A percentile compares a stretch with the other conserved stretches of the same genome.
These are phyloP conservation scores for Coemansia sp. DNA, from an alignment of 192 early-diverging fungal species.

Conservation along the genomic window DNA sequence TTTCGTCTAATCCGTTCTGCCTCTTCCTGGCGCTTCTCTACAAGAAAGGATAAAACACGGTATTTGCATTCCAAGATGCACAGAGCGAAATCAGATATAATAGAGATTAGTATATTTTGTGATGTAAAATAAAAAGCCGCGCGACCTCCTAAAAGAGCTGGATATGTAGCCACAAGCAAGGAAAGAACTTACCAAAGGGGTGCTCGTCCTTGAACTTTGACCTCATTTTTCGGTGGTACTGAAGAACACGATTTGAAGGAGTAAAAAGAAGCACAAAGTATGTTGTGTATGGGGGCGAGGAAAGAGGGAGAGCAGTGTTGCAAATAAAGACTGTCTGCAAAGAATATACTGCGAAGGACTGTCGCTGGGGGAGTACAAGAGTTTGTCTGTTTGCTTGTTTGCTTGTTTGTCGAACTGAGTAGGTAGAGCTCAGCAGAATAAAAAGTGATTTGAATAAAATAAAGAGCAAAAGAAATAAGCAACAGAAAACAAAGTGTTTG, in stretches of 20 bases:
- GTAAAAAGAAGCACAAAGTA: too few relatives aligned
- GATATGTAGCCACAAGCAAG: not conserved
- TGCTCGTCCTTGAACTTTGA: conserved; percentile 98
- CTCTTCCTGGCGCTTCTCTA: conserved; percentile 95
- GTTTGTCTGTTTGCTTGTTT: not conserved
- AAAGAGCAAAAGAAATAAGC: conserved; percentile 9
- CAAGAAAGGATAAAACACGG: conserved; percentile 1
- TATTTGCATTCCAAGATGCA: not conserved
- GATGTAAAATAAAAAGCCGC: too few relatives aligned
- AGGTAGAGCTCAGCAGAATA: not conserved
- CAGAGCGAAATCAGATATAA: not conserved
- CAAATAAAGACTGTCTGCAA: not conserved
- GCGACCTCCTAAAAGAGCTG: too few relatives aligned
- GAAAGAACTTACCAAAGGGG: conserved; percentile 72
- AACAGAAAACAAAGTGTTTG: not conserved
- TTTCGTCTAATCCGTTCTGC: conserved; percentile 95
- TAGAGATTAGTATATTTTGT: too few relatives aligned
- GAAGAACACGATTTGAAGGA: not conserved
- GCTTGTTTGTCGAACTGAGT: too few relatives aligned
- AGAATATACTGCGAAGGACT: conserved; percentile 2
- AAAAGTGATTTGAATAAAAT: not conserved
- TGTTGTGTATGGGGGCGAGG: too few relatives aligned
- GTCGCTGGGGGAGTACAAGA: not conserved
- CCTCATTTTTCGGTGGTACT: conserved; percentile 55
- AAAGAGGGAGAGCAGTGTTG: not conserved